Base-by-base conservation (phyloP, 2,329 filamentous ascomycete genomes). In the Neospermospora avenae region DNA sequence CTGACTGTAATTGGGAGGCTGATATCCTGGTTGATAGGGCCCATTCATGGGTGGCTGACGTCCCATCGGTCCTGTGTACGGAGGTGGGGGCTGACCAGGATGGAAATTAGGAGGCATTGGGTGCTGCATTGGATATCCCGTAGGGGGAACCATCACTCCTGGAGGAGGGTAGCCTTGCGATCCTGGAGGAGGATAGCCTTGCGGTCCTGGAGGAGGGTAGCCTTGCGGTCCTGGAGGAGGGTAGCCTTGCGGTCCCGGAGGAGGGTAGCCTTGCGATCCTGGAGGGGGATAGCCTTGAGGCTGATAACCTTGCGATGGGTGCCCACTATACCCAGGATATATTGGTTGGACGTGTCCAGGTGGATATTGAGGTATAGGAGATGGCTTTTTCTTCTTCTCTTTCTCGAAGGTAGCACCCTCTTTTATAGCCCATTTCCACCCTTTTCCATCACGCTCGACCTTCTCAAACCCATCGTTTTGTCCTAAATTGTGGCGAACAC, bases 401-500 rank as follows among this genome's bases (percentile, higher is more conserved):
- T 82, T 84, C 65, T 84, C 81, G 55, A 84, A 81, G 2, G 79
- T 80, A 2, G 79, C 76, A 22, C 80, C 78, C 10, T 77, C 75
- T 31, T 81, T 78, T 67, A 84, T 78, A 7, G 76, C 76, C 82
- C 82, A 85, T 59, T 81, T 75, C 72, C 77, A 83, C 16, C 82
- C 82, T 68, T 84, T 84, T 35, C 82, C 82, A 59, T 75, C 74
- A 45, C 73, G 79, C 55, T 81, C 78, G 22, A 78, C 78, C 63
- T 82, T 82, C 56, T 77, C 72, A 64, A 85, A 85, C n/a, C 80
- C 78, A 57, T 79, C 76, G 63, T 82, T 78, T 59, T 83, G 80
- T 22, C 80, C 78, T n/a, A 86, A 73, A 63, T 86, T 86, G 66
- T 86, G 83, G 35, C 83, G 77, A n/a, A 86, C 81, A 70, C 81